These are phyloP conservation scores for Aspergillus ostianus DNA, from an alignment of 495 filamentous ascomycete species.

Conservation along the genomic window DNA sequence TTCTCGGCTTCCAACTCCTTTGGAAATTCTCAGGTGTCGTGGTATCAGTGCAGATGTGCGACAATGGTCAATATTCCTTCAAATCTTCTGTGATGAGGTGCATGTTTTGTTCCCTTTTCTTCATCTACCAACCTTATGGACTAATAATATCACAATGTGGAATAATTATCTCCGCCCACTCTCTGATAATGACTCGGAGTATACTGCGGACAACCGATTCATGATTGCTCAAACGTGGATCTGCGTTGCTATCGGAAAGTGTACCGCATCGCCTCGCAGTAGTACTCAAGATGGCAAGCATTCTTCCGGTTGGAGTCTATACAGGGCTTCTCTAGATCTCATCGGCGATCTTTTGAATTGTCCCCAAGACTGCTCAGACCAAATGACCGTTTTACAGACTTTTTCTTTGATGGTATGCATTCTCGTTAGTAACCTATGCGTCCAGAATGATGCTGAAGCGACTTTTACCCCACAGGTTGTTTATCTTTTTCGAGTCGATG, in stretches of 20 bases:
- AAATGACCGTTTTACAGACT: slow-evolving; percentile 25
- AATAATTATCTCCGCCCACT: neutral
- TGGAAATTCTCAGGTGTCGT: slow-evolving; percentile 8
- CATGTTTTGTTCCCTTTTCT: slow-evolving; percentile 28
- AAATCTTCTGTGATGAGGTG: slow-evolving; percentile 24
- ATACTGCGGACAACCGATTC: slow-evolving; percentile 8
- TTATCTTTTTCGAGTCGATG: slow-evolving; percentile 31
- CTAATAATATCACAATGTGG: slow-evolving; percentile 17
- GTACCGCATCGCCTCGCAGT: slow-evolving; percentile 21
- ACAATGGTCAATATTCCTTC: slow-evolving; percentile 20
- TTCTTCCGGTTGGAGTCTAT: slow-evolving; percentile 31
- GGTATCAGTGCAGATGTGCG: slow-evolving; percentile 13
- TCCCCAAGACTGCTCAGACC: slow-evolving; percentile 21
- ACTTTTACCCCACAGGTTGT: slow-evolving; percentile 16
- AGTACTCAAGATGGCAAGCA: slow-evolving; percentile 16
- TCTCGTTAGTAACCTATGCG: slow-evolving; percentile 15
- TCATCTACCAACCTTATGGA: slow-evolving; percentile 19
- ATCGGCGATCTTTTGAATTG: slow-evolving; percentile 24
- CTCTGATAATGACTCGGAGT: neutral
- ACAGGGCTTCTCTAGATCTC: slow-evolving; percentile 23
- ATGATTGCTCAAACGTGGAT: slow-evolving; percentile 20
- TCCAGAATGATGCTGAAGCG: neutral
- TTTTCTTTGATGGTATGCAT: slow-evolving; percentile 21
- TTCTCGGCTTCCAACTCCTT: neutral
- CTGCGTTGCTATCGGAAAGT: slow-evolving; percentile 27